Base-by-base conservation (phyloP, 441 rosid species). In the Eugenia klotzschiana region DNA sequence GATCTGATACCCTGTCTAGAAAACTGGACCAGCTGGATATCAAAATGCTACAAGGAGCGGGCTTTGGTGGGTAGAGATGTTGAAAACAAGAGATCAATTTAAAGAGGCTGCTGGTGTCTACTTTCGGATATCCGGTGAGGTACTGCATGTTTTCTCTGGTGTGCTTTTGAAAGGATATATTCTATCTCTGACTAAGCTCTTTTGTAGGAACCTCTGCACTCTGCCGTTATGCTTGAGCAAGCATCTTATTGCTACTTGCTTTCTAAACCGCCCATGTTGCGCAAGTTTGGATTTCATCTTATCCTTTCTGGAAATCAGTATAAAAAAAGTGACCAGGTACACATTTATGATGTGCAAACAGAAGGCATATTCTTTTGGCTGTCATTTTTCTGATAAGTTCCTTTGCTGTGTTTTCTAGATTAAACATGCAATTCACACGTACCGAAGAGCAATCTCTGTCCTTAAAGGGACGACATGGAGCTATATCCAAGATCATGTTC, bases 191-290 rank as follows among this genome's bases (percentile, higher is more conserved):
- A 90, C 82, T 56, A 49, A 50, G 79, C 86, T 53, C 84, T 85
- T 84, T 83, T 80, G 49, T 89, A 97, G 99, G 99, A 97, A 86
- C 88, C 94, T 83, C 84, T 96, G 87, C 95, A 94, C 91, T 92
- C 98, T 26, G 99, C 99, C 85, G 98, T 97, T 79, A 94, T 97
- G 99, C 94, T 96, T 80, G 99, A 97, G 95, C 99, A 97, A 92
- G 98, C 98, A 88, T 94, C 99, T 83, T 96, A 96, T 87, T 97
- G 99, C 90, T 97, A 93, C 90, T 88, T 97, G 91, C 89, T 94
- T 84, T 93, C 98, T 69, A 91, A 89, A 88, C 99, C 98, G 81
- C 89, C 96, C 80, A 96, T 97, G 99, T 85, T 96, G 86, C 94
- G 95, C 89, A 97, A 96, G 89, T 96, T 93, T 91, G 99, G 99